A percentile compares a stretch with the other conserved stretches of the same genome.
Conservation (phyloP, 1,139 yeast species). For the Candida sp. region DNA sequence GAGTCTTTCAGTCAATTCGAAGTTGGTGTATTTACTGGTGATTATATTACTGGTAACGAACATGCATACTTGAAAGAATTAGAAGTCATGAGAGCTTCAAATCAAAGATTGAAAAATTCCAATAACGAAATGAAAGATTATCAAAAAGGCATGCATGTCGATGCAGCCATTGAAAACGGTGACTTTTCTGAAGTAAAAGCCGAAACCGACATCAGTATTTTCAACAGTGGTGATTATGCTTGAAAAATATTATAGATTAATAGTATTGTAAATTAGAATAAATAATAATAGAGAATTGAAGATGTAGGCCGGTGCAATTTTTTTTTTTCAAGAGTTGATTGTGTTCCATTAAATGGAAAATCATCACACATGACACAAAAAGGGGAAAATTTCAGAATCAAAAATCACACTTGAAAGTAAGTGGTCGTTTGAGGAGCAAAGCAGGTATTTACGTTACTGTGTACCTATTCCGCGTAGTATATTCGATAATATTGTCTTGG, state of each 20-base stretch:
- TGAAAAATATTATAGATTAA: background rate
- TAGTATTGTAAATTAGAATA: background rate
- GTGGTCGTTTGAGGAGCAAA: no score
- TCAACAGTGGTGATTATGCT: conserved; percentile 77
- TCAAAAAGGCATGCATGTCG: conserved; percentile 35
- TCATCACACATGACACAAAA: no score
- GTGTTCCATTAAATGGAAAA: no score
- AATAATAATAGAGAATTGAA: background rate
- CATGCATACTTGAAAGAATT: conserved; percentile 77
- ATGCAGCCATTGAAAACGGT: conserved; percentile 43
- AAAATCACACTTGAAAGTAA: no score
- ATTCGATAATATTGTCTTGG: no score
- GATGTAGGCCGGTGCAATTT: no score
- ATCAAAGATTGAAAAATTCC: conserved; percentile 56
- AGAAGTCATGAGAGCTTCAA: conserved; percentile 79
- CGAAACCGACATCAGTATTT: conserved; percentile 86
- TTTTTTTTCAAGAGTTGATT: no score
- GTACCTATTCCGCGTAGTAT: no score
- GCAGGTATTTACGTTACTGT: no score
- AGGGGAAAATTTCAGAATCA: no score
- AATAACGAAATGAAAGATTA: conserved; percentile 15
- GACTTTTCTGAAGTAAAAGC: conserved; percentile 71
- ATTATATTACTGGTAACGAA: conserved; percentile 90
- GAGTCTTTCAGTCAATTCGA: conserved; percentile 63
- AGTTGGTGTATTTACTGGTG: conserved; percentile 97